phyloP scores from a whole-genome alignment of 495 filamentous ascomycete genomes.

The Hypoxylon cercidicola region DNA sequence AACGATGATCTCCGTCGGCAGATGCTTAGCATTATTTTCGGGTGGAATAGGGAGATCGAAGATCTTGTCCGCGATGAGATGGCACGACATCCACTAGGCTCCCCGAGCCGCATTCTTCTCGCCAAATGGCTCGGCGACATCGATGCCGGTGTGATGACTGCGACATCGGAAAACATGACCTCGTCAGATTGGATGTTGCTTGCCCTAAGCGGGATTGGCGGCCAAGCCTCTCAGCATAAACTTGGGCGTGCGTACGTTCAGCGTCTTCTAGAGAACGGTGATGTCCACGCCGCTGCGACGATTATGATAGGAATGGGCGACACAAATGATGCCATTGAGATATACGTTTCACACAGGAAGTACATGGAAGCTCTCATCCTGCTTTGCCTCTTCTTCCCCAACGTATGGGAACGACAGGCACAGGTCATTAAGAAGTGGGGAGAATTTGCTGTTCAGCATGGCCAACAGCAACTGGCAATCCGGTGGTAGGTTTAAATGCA shows the following conservation, averaged over 20 bases:
- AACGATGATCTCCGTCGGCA: conserved; percentile 87
- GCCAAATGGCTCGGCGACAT: conserved; percentile 93
- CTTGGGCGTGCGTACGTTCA: conserved; percentile 93
- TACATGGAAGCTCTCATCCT: conserved; percentile 92
- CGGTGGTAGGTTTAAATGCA: conserved; percentile 67
- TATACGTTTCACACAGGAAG: conserved; percentile 90
- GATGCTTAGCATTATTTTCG: conserved; percentile 95
- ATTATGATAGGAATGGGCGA: conserved; percentile 93
- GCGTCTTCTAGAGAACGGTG: conserved; percentile 86
- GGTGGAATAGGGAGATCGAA: conserved; percentile 89
- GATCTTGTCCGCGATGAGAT: conserved; percentile 89
- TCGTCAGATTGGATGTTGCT: conserved; percentile 97
- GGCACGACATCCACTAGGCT: conserved; percentile 74
- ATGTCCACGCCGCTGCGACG: conserved; percentile 90
- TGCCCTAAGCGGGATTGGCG: conserved; percentile 87
- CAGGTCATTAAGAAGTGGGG: conserved; percentile 94
- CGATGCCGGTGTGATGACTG: conserved; percentile 81
- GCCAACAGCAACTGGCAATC: conserved; percentile 89
- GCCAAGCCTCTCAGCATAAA: conserved; percentile 83
- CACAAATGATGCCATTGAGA: conserved; percentile 92
- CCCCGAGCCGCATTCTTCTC: conserved; percentile 79
- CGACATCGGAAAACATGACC: conserved; percentile 81
- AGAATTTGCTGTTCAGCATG: conserved; percentile 85
- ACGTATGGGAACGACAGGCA: conserved; percentile 89
- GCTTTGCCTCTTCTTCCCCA: conserved; percentile 76